Conservation (phyloP, 805 yeast genomes). For the Lipomyces kockii region DNA sequence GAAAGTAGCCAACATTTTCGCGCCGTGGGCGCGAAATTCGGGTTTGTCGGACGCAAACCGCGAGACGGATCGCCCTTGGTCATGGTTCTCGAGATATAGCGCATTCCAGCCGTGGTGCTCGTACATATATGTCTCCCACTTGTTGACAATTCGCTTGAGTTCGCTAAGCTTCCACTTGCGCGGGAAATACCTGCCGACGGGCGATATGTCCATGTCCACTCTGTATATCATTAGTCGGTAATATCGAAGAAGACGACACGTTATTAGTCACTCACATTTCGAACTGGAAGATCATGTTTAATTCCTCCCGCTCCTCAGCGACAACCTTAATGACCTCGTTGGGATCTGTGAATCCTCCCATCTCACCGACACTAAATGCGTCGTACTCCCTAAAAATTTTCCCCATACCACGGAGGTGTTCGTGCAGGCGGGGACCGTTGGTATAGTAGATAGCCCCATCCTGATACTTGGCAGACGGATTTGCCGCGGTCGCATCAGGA, state of each 20-base stretch:
- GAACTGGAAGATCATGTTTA: conserved; percentile 42
- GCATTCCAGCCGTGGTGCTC: conserved; percentile 64
- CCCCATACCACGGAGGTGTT: conserved; percentile 58
- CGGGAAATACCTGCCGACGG: conserved; percentile 22
- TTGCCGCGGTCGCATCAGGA: no score
- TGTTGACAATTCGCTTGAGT: conserved; percentile 24
- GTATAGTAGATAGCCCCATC: no score
- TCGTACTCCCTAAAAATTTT: conserved; percentile 54
- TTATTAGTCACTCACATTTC: conserved; percentile 23
- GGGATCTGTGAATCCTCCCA: conserved; percentile 50
- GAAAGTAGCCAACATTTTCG: conserved; percentile 56
- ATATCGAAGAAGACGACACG: no score
- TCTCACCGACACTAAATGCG: conserved; percentile 63
- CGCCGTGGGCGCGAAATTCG: conserved; percentile 48
- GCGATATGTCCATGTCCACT: conserved; percentile 22
- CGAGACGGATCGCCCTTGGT: conserved; percentile 61
- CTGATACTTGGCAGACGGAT: no score
- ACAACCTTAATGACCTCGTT: conserved; percentile 35
- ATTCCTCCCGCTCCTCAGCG: conserved; percentile 38
- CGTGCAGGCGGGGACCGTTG: conserved; percentile 64
- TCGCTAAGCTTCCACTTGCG: conserved; percentile 22
- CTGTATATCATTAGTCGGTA: no score
- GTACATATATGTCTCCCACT: conserved; percentile 47
- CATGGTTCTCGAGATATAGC: conserved; percentile 62
- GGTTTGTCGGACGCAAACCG: conserved; percentile 56